These are phyloP conservation scores for Cercospora sojina DNA, from an alignment of 2,329 filamentous ascomycete species.

Conservation along the genomic window DNA sequence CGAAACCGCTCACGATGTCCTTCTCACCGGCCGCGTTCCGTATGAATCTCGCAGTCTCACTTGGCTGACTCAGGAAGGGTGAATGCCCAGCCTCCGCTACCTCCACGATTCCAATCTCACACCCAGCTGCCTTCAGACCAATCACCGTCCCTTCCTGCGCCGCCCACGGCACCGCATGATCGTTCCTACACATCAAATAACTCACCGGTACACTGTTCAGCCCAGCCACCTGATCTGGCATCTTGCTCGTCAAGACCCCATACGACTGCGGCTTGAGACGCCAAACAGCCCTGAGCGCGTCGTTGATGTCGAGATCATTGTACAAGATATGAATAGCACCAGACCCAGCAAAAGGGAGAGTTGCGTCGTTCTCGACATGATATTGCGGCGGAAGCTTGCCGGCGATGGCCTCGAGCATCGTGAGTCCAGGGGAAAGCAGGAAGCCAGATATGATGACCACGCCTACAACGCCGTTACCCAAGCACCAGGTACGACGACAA, in stretches of 20 bases:
- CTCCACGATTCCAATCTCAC: conserved; percentile 11
- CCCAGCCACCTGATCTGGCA: not conserved
- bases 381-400: conserved; percentile 18
- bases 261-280: not conserved
- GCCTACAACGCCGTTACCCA: not conserved
- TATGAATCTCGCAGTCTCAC: conserved; percentile 17
- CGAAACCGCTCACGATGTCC: conserved; percentile 14
- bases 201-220: not conserved
- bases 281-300: not conserved
- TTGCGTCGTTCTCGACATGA: conserved; percentile 4
- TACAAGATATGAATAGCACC: not conserved
- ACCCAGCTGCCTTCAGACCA: not conserved
- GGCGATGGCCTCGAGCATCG: conserved; percentile 13
- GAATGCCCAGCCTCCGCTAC: conserved; percentile 18
- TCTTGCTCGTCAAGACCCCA: not conserved
- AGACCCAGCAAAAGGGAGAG: conserved; percentile 18
- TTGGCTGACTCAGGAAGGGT: conserved; percentile 18
- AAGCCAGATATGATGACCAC: not conserved
- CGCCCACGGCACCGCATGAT: not conserved
- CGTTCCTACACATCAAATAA: not conserved
- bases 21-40: conserved; percentile 10
- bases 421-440: not conserved
- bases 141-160: not conserved
- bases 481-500: not conserved
- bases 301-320: not conserved